Evolutionary conservation across 2,329 filamentous ascomycete genomes (phyloP).

Genomic region (Fusarium heterosporum): DNA sequence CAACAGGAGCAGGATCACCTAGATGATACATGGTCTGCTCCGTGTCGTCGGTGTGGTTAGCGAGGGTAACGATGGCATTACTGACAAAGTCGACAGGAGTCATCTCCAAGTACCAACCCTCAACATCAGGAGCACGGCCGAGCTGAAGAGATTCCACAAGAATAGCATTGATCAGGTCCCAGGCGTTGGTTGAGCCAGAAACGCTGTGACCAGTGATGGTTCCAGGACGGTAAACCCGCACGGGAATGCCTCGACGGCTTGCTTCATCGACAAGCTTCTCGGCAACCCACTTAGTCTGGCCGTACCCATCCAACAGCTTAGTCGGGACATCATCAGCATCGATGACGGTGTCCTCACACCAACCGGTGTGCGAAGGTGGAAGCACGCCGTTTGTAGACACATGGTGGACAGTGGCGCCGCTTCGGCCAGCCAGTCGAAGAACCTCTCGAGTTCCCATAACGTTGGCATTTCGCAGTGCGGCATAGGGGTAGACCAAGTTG

Average conservation of each 20-base stretch:
- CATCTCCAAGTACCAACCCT: slow-evolving; percentile 85
- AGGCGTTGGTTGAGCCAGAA: slow-evolving; percentile 81
- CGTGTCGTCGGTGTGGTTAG: slow-evolving; percentile 70
- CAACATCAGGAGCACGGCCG: slow-evolving; percentile 75
- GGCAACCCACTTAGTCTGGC: slow-evolving; percentile 85
- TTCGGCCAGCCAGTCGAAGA: slow-evolving; percentile 74
- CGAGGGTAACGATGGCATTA: slow-evolving; percentile 76
- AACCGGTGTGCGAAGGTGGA: slow-evolving; percentile 75
- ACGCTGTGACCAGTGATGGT: slow-evolving; percentile 83
- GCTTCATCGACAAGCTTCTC: slow-evolving; percentile 80
- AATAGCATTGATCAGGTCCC: slow-evolving; percentile 80
- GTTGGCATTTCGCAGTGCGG: slow-evolving; percentile 78
- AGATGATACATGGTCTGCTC: slow-evolving; percentile 78
- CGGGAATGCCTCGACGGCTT: slow-evolving; percentile 73
- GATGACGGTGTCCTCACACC: slow-evolving; percentile 76
- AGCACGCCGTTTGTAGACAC: slow-evolving; percentile 85
- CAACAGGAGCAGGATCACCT: slow-evolving; percentile 77
- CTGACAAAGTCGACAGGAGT: slow-evolving; percentile 86
- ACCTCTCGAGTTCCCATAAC: slow-evolving; percentile 84
- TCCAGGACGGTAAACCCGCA: slow-evolving; percentile 77
- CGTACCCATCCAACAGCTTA: slow-evolving; percentile 78
- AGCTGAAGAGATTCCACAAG: slow-evolving; percentile 82
- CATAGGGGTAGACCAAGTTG: slow-evolving; percentile 85
- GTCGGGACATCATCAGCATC: slow-evolving; percentile 74
- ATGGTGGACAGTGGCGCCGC: slow-evolving; percentile 79